A percentile compares a stretch with the other conserved stretches of the same genome.
Conservation (phyloP, 2,329 filamentous ascomycete genomes). For the Cladophialophora exuberans region DNA sequence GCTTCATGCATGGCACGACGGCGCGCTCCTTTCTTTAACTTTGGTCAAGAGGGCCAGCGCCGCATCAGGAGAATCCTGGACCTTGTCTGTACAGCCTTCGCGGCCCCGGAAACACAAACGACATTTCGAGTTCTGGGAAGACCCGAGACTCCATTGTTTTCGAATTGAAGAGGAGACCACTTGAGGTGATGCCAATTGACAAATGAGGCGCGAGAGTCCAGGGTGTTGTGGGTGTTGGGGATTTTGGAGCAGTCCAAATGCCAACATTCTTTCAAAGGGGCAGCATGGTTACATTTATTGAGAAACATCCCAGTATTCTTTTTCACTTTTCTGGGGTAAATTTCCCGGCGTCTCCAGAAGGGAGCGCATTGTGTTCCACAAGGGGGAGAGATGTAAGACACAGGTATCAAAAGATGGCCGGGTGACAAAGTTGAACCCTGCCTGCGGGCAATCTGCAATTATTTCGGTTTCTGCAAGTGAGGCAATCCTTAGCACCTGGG, state of each 20-base stretch:
- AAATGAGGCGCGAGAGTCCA: background rate
- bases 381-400: background rate
- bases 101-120: too few species aligned
- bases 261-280: background rate
- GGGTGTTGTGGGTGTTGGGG: too few species aligned
- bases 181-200: background rate
- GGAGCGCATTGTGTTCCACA: background rate
- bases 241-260: background rate
- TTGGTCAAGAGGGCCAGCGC: too few species aligned
- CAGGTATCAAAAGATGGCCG: too few species aligned
- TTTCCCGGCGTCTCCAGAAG: background rate
- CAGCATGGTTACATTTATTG: too few species aligned
- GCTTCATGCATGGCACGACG: too few species aligned
- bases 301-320: too few species aligned
- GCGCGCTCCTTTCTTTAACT: too few species aligned
- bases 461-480: background rate
- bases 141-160: background rate
- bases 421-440: too few species aligned
- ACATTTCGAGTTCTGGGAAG: background rate
- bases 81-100: too few species aligned
- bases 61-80: too few species aligned
- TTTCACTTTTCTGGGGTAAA: constrained; percentile 4
- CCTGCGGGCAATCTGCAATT: background rate
- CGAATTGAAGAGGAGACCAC: background rate
- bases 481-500: too few species aligned